Percentiles rank a stretch among this genome's conserved stretches.
phyloP scores from a whole-genome alignment of 768 basidiomycete genomes.

The Naganishia onofrii region DNA sequence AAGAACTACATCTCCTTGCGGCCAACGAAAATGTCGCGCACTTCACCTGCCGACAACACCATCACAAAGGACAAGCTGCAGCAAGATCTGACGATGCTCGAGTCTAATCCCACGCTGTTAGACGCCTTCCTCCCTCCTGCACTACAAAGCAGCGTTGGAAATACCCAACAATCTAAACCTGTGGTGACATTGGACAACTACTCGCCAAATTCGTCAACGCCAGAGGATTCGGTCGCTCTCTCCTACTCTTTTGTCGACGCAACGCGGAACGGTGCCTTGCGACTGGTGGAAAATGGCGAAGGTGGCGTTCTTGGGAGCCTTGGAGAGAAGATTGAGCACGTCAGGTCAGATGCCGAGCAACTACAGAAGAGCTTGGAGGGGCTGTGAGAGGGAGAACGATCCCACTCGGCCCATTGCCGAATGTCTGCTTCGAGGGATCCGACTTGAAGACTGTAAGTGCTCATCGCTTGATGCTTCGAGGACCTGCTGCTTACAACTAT shows the following conservation, averaged over 20 bases:
- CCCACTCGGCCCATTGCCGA: too few species aligned
- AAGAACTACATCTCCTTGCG: too few species aligned
- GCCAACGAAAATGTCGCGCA: neutral
- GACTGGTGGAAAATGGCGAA: neutral
- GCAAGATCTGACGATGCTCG: neutral
- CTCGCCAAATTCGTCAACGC: neutral
- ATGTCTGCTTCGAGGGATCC: too few species aligned
- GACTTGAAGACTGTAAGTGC: too few species aligned
- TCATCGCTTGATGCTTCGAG: neutral
- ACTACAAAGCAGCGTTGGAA: neutral
- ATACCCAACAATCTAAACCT: neutral
- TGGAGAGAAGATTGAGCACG: conserved; percentile 13
- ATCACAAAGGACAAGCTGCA: neutral
- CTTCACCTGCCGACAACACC: too few species aligned
- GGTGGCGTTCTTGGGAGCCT: conserved; percentile 6
- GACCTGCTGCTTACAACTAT: too few species aligned
- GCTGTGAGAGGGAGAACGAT: neutral
- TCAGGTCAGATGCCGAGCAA: conserved; percentile 1
- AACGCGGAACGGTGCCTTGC: neutral
- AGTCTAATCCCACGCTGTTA: neutral
- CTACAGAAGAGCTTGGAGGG: conserved; percentile 21
- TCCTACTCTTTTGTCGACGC: conserved; percentile 10
- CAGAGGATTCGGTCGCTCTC: conserved; percentile 11
- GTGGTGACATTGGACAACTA: conserved; percentile 5
- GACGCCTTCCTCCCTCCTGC: conserved; percentile 16